Percentiles rank a stretch among this genome's conserved stretches.
phyloP scores from a whole-genome alignment of 768 basidiomycete genomes.

The Auricularia sp. region DNA sequence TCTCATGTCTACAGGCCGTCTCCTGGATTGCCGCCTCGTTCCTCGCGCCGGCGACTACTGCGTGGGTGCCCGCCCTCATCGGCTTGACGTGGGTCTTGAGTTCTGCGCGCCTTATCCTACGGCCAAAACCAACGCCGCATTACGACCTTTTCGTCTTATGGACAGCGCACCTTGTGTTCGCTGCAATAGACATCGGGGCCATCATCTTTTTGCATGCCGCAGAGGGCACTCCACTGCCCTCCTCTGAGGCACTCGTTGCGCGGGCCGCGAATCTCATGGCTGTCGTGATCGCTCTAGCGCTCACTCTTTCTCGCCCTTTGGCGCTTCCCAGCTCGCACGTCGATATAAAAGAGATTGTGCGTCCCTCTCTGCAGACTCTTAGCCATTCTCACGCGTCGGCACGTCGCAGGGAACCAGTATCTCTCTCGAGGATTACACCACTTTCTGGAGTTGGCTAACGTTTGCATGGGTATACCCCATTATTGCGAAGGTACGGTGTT shows the following conservation, averaged over 20 bases:
- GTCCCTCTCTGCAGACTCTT: slow-evolving; percentile 15
- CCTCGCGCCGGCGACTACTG: slow-evolving; percentile 27
- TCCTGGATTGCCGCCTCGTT: slow-evolving; percentile 52
- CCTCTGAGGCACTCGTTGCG: slow-evolving; percentile 17
- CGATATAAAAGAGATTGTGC: slow-evolving; percentile 51
- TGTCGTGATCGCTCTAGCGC: slow-evolving; percentile 31
- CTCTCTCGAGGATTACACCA: slow-evolving; percentile 70
- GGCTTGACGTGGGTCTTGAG: slow-evolving; percentile 55
- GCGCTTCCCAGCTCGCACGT: slow-evolving; percentile 47
- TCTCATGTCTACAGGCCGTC: slow-evolving; percentile 48
- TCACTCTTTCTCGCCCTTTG: slow-evolving; percentile 56
- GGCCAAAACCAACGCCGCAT: slow-evolving; percentile 48
- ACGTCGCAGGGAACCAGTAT: slow-evolving; percentile 37
- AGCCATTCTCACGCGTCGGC: background rate
- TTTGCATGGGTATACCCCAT: slow-evolving; percentile 67
- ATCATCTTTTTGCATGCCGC: slow-evolving; percentile 35
- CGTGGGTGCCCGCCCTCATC: slow-evolving; percentile 28
- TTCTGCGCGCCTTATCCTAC: slow-evolving; percentile 41
- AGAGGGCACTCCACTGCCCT: slow-evolving; percentile 33
- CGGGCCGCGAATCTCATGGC: slow-evolving; percentile 36
- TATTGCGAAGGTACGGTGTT: slow-evolving; percentile 32
- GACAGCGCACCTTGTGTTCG: slow-evolving; percentile 35
- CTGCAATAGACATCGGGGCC: slow-evolving; percentile 43
- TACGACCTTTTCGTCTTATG: slow-evolving; percentile 56
- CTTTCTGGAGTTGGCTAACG: slow-evolving; percentile 60